These are phyloP conservation scores for Fraxinus platypoda DNA, from an alignment of 305 asterid genomes.

Conservation along the genomic window DNA sequence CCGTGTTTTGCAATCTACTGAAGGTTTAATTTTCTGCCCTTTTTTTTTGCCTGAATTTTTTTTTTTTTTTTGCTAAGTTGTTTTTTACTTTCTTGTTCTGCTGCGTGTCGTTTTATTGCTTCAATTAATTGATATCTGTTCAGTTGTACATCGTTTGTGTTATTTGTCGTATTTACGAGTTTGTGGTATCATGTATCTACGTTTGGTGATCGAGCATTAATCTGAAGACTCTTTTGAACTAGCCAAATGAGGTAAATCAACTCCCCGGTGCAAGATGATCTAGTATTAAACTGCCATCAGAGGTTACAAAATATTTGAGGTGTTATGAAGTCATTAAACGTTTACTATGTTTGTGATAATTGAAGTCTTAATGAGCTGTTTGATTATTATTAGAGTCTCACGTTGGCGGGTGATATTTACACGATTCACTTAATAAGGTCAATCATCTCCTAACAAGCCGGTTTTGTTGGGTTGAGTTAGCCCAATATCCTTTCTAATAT, in stretches of 20 bases:
- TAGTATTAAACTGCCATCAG: not conserved
- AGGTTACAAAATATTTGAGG: not conserved
- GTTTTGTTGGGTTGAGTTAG: too few species aligned
- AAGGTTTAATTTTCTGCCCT: conserved; percentile 45
- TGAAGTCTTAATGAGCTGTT: not conserved
- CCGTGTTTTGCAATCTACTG: conserved; percentile 46
- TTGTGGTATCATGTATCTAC: not conserved
- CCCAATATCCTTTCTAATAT: too few species aligned
- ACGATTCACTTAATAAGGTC: too few species aligned
- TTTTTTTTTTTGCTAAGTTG: not conserved
- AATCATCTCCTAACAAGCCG: too few species aligned
- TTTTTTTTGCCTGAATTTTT: not conserved
- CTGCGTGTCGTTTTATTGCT: not conserved
- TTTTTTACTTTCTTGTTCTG: not conserved
- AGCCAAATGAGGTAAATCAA: not conserved
- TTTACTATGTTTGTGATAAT: not conserved
- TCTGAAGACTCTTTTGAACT: not conserved
- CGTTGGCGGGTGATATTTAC: too few species aligned
- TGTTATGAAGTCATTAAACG: not conserved
- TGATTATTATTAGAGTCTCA: too few species aligned
- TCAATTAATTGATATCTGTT: not conserved
- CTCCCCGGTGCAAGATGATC: not conserved
- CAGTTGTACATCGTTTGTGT: not conserved
- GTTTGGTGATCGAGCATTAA: not conserved
- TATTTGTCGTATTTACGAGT: not conserved